Evolutionary conservation across 2,329 filamentous ascomycete genomes (phyloP).

Genomic region (Talaromyces amestolkiae): DNA sequence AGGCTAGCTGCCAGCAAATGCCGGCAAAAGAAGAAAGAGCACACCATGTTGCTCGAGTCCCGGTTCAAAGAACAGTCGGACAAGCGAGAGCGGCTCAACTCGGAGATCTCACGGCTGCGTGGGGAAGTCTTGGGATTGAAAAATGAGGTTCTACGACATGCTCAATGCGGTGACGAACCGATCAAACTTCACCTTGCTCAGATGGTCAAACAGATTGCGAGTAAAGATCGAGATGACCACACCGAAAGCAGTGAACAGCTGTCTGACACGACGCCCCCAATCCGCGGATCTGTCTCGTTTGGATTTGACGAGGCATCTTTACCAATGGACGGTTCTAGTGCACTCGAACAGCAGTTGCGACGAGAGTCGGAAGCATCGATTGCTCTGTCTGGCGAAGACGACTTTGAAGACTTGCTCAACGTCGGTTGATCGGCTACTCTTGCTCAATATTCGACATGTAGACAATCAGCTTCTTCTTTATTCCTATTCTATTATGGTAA

Average conservation of each 20-base stretch:
- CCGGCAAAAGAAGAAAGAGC: slow-evolving; percentile 62
- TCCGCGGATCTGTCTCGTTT: slow-evolving; percentile 28
- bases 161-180: slow-evolving; percentile 38
- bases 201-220: slow-evolving; percentile 39
- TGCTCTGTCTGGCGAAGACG: slow-evolving; percentile 31
- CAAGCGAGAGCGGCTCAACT: slow-evolving; percentile 32
- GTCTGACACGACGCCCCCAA: slow-evolving; percentile 2
- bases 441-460: not conserved
- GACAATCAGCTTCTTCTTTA: not conserved
- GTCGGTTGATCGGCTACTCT: slow-evolving; percentile 22
- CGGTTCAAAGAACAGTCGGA: slow-evolving; percentile 37
- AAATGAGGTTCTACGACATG: slow-evolving; percentile 41
- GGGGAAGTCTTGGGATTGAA: slow-evolving; percentile 41
- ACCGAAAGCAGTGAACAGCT: slow-evolving; percentile 3
- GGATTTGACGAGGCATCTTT: slow-evolving; percentile 33
- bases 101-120: slow-evolving; percentile 36
- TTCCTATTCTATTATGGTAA: not conserved
- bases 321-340: slow-evolving; percentile 27
- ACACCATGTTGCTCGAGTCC: slow-evolving; percentile 51
- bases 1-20: slow-evolving; percentile 60
- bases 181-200: slow-evolving; percentile 38
- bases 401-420: slow-evolving; percentile 36
- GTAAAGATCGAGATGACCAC: slow-evolving; percentile 25
- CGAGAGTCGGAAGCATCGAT: slow-evolving; percentile 31
- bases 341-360: slow-evolving; percentile 32